A percentile compares a stretch with the other conserved stretches of the same genome.
phyloP scores from a whole-genome alignment of 176 grass and related monocot species.

The Guadua angustifolia region DNA sequence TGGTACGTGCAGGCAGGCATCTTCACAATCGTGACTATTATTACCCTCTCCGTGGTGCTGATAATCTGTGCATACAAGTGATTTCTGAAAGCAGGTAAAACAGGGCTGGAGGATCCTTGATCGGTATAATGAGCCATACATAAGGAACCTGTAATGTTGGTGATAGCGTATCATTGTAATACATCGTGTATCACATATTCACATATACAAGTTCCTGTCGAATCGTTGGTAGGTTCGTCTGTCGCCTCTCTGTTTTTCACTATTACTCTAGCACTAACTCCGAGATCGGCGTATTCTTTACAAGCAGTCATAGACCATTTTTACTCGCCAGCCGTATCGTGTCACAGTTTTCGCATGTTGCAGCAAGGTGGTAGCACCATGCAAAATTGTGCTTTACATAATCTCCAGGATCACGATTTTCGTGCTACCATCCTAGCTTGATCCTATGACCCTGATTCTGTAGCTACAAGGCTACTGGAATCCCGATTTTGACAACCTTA shows the following conservation, averaged over 20 bases:
- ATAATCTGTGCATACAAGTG: slow-evolving; percentile 45
- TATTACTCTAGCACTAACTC: neutral
- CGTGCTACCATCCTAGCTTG: neutral
- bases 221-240: neutral
- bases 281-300: neutral
- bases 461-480: neutral
- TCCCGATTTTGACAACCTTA: no score
- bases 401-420: neutral
- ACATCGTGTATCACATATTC: slow-evolving; percentile 15
- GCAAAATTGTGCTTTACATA: neutral
- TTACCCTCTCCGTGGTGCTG: slow-evolving; percentile 31
- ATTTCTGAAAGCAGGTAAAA: slow-evolving; percentile 5
- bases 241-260: neutral
- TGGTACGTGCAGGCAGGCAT: slow-evolving; percentile 36
- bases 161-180: slow-evolving; percentile 4
- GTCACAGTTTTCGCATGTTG: neutral
- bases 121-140: neutral
- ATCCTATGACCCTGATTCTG: neutral
- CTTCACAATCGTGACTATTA: slow-evolving; percentile 36
- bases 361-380: no score
- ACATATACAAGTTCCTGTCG: slow-evolving; percentile 2
- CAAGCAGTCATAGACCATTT: neutral
- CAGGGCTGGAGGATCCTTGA: neutral
- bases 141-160: slow-evolving; percentile 25
- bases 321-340: neutral